These are phyloP conservation scores for Teratosphaeria nubilosa DNA, from an alignment of 2,329 filamentous ascomycete genomes.

Conservation along the genomic window DNA sequence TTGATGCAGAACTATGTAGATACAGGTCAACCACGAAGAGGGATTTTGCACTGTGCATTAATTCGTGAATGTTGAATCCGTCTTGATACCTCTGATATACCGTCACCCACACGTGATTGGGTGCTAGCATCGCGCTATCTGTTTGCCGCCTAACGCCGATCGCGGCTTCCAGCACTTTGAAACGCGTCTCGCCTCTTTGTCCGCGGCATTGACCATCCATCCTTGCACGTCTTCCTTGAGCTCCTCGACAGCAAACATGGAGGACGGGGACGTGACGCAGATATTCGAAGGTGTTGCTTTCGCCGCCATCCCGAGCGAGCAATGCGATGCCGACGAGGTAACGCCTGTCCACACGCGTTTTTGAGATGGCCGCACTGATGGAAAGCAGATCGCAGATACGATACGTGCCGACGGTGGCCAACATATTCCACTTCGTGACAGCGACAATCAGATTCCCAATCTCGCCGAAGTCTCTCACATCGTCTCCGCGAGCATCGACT, in stretches of 20 bases:
- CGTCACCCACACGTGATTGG: not conserved
- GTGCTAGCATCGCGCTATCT: not conserved
- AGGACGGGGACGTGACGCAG: not conserved
- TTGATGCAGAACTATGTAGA: too few species aligned
- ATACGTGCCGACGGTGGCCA: constrained; percentile 42
- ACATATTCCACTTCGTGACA: constrained; percentile 31
- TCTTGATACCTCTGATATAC: not conserved
- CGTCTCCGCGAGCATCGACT: constrained; percentile 73
- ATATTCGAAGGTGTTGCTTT: constrained; percentile 33
- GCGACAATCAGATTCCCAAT: constrained; percentile 24
- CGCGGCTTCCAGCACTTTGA: not conserved
- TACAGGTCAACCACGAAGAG: too few species aligned
- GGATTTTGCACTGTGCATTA: too few species aligned
- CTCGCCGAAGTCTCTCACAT: constrained; percentile 50
- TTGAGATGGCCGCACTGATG: not conserved
- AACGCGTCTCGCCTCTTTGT: not conserved
- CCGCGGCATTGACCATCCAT: not conserved
- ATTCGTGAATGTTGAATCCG: too few species aligned
- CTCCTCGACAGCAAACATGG: not conserved
- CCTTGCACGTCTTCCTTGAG: not conserved
- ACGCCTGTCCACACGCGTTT: not conserved
- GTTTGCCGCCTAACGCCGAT: not conserved
- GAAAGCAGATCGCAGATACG: constrained; percentile 33
- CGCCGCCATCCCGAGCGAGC: constrained; percentile 33
- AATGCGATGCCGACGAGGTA: constrained; percentile 8